Percentiles rank a stretch among this genome's conserved stretches.
phyloP scores from a whole-genome alignment of 129 eudicot species.

The Flaveria trinervia region DNA sequence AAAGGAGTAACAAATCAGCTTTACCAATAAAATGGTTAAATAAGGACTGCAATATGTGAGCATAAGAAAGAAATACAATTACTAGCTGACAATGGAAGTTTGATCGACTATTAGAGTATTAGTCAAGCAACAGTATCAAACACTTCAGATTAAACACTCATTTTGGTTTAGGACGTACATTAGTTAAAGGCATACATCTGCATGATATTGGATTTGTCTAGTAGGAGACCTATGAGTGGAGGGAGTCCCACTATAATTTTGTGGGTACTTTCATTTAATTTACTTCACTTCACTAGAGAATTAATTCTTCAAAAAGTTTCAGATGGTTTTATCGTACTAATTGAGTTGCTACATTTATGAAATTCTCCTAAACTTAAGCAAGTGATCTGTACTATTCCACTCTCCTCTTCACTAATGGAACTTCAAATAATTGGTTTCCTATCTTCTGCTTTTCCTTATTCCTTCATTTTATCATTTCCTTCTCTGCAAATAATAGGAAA shows the following conservation, averaged over 20 bases:
- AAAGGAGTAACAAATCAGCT: constrained; percentile 13
- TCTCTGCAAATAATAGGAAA: neutral
- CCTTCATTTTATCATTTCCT: neutral
- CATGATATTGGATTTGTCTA: neutral
- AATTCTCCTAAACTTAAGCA: neutral
- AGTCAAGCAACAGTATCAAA: neutral
- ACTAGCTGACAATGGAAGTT: neutral
- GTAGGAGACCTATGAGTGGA: neutral
- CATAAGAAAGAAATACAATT: neutral
- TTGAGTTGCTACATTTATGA: neutral
- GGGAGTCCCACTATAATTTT: neutral
- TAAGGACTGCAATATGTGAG: neutral
- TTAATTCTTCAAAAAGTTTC: neutral
- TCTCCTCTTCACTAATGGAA: neutral
- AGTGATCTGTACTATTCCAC: neutral
- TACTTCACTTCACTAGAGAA: neutral
- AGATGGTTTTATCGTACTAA: neutral
- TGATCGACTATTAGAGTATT: neutral
- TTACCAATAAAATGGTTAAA: neutral
- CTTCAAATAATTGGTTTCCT: neutral
- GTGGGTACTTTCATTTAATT: neutral
- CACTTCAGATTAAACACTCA: neutral
- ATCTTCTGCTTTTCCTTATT: neutral
- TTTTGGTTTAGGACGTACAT: neutral
- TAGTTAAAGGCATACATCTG: neutral